A percentile compares a stretch with the other conserved stretches of the same genome.
These are phyloP conservation scores for Phoma sp. DNA, from an alignment of 2,329 filamentous ascomycete genomes.

Conservation along the genomic window DNA sequence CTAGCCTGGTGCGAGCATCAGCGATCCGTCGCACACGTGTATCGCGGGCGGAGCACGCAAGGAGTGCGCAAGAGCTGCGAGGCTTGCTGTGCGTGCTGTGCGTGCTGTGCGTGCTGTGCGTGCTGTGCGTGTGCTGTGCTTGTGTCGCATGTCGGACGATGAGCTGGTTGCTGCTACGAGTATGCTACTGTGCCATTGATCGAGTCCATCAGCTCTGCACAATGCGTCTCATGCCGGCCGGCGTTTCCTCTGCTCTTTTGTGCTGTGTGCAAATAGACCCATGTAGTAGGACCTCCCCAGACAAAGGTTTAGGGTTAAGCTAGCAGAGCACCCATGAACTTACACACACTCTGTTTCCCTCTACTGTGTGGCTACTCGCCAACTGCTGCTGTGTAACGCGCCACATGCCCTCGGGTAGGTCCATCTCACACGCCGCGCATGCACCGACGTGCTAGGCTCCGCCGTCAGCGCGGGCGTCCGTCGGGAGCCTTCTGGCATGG, in stretches of 20 bases:
- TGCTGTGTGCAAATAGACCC: neutral
- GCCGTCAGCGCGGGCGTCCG: constrained; percentile 40
- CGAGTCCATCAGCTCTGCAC: constrained; percentile 5
- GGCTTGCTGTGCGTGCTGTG: constrained; percentile 15
- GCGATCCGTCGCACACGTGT: constrained; percentile 21
- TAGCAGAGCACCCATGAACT: neutral
- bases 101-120: neutral
- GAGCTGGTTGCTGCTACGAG: constrained; percentile 4
- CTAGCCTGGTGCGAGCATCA: constrained; percentile 20
- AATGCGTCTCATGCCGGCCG: neutral
- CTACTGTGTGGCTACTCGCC: constrained; percentile 12
- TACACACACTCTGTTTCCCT: constrained; percentile 4
- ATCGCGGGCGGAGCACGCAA: constrained; percentile 14
- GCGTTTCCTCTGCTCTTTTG: neutral
- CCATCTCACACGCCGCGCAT: constrained; percentile 29
- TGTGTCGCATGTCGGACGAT: constrained; percentile 14
- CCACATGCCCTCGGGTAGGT: constrained; percentile 37
- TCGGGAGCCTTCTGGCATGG: constrained; percentile 30
- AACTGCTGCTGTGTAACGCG: constrained; percentile 43
- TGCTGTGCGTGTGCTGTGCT: constrained; percentile 11
- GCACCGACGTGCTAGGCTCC: constrained; percentile 43
- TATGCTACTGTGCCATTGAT: constrained; percentile 14
- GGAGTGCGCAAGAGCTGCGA: constrained; percentile 9
- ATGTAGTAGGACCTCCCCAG: neutral
- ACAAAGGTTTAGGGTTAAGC: constrained; percentile 12